Conservation (phyloP, 1,139 yeast species). For the Pichia sp. region DNA sequence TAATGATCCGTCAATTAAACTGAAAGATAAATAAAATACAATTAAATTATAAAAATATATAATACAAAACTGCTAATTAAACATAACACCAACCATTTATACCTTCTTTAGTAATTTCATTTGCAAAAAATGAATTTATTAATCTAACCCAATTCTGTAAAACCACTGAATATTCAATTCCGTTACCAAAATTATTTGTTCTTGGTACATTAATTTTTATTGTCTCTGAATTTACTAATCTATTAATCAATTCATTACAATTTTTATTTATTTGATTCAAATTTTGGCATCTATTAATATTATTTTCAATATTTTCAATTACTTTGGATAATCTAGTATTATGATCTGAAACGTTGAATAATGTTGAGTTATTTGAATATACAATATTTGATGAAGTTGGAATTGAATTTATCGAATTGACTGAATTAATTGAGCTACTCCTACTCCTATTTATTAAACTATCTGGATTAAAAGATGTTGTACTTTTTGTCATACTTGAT, state of each 20-base stretch:
- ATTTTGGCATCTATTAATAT: constrained; percentile 12
- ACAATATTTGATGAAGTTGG: not conserved
- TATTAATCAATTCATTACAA: constrained; percentile 5
- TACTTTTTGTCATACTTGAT: not conserved
- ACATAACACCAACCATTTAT: constrained; percentile 16
- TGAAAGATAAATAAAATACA: not conserved
- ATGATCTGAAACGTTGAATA: constrained; percentile 1
- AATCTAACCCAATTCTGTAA: constrained; percentile 15
- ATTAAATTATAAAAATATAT: not conserved
- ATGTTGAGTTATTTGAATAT: not conserved
- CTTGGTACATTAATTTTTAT: constrained; percentile 13
- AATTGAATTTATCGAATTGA: not conserved
- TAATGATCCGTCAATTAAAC: too few species aligned
- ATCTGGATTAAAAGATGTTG: constrained; percentile 3
- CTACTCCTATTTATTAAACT: constrained; percentile 2
- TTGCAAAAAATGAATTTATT: constrained; percentile 10
- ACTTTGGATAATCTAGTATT: constrained; percentile 13
- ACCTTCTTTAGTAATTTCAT: constrained; percentile 16
- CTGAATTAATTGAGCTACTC: constrained; percentile 1
- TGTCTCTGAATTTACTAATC: constrained; percentile 1
- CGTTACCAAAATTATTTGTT: constrained; percentile 10
- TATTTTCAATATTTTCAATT: constrained; percentile 10
- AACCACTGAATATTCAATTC: constrained; percentile 12
- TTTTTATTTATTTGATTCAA: constrained; percentile 13
- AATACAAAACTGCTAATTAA: not conserved